Conservation (phyloP, 192 early-diverging fungal species). For the Entophlyctis luteolus region DNA sequence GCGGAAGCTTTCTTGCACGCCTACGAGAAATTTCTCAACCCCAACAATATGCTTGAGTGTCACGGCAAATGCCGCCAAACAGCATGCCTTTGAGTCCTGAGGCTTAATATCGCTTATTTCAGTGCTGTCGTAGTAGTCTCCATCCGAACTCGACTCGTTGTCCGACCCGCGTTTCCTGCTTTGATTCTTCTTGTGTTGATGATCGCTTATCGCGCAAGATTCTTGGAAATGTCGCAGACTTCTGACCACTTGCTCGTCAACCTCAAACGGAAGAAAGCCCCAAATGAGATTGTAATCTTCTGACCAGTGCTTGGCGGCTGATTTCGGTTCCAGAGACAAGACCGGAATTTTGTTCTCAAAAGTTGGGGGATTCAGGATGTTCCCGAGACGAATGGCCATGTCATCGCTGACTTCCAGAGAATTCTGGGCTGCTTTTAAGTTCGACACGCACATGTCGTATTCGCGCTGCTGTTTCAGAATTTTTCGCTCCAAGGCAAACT, state of each 20-base stretch:
- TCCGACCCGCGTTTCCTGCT: neutral
- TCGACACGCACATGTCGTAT: constrained; percentile 16
- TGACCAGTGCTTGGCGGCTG: neutral
- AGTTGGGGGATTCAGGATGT: constrained; percentile 43
- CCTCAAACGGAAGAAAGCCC: constrained; percentile 31
- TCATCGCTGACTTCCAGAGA: constrained; percentile 48
- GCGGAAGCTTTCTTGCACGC: constrained; percentile 34
- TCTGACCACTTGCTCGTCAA: constrained; percentile 31
- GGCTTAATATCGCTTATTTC: constrained; percentile 9
- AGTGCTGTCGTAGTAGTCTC: neutral
- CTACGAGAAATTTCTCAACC: constrained; percentile 48
- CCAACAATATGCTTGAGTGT: constrained; percentile 52
- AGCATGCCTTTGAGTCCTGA: constrained; percentile 8
- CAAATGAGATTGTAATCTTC: constrained; percentile 19
- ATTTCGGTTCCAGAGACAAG: constrained; percentile 33
- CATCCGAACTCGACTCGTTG: neutral
- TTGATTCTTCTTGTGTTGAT: neutral
- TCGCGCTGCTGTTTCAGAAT: constrained; percentile 45
- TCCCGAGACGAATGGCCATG: constrained; percentile 37
- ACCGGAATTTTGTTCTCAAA: constrained; percentile 34
- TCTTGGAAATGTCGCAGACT: constrained; percentile 39
- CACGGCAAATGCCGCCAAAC: constrained; percentile 47
- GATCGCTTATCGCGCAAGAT: neutral
- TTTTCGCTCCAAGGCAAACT: constrained; percentile 49
- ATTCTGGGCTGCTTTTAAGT: constrained; percentile 33